A percentile compares a stretch with the other conserved stretches of the same genome.
Evolutionary conservation across 306 rosid genomes (phyloP).

Genomic region (Lupinus albus): DNA sequence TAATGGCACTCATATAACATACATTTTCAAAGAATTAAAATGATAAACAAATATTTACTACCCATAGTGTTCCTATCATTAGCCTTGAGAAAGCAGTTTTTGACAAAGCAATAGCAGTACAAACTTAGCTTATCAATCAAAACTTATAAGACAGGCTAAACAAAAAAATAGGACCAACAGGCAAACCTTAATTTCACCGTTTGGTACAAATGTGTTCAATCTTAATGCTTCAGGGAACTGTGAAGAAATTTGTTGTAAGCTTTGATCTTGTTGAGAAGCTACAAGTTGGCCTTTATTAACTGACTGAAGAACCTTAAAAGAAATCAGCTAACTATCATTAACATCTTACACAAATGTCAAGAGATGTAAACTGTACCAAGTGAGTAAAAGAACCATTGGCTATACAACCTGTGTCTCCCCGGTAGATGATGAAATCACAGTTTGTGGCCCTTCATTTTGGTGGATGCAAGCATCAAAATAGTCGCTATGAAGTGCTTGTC

Average conservation of each 20-base stretch:
- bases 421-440: conserved; percentile 59
- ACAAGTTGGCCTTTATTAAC: conserved; percentile 59
- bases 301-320: conserved; percentile 58
- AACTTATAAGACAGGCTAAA: not conserved
- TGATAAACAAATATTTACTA: not conserved
- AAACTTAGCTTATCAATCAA: conserved; percentile 3
- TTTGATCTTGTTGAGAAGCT: conserved; percentile 60
- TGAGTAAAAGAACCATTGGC: conserved; percentile 12
- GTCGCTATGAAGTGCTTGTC: conserved; percentile 65
- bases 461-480: conserved; percentile 59
- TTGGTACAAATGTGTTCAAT: conserved; percentile 61
- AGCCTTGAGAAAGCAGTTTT: conserved; percentile 25
- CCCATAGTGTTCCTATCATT: not conserved
- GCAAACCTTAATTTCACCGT: conserved; percentile 62
- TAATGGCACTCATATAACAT: not conserved
- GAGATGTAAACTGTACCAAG: not conserved
- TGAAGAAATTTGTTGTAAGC: conserved; percentile 74
- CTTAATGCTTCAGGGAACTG: conserved; percentile 73
- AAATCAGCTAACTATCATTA: conserved; percentile 9
- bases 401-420: conserved; percentile 68
- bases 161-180: not conserved
- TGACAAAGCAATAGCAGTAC: not conserved
- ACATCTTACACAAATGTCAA: conserved; percentile 18
- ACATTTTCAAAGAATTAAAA: conserved; percentile 12
- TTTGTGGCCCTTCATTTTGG: conserved; percentile 58